phyloP scores from a whole-genome alignment of 2,329 filamentous ascomycete species.

The Scedosporium dehoogii region DNA sequence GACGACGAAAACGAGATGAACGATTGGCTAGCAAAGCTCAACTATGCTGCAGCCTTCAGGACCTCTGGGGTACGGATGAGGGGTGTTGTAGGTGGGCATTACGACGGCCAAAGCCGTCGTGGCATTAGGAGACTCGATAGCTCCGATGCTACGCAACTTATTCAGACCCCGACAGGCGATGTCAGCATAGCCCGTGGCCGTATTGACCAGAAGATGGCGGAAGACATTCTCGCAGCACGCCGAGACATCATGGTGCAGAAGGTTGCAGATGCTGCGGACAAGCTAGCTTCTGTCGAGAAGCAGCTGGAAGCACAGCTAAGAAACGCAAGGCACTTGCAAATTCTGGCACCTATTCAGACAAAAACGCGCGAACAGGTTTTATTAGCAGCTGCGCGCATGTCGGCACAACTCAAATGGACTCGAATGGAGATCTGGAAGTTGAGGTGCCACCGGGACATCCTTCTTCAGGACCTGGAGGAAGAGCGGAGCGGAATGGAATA shows the following conservation, averaged over 20 bases:
- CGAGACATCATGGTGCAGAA: slow-evolving; percentile 74
- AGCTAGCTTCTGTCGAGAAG: slow-evolving; percentile 61
- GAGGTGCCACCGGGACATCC: slow-evolving; percentile 81
- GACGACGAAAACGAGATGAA: slow-evolving; percentile 89
- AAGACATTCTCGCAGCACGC: slow-evolving; percentile 75
- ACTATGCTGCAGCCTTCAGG: slow-evolving; percentile 90
- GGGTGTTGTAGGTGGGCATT: slow-evolving; percentile 73
- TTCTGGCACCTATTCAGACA: slow-evolving; percentile 83
- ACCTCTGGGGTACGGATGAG: slow-evolving; percentile 86
- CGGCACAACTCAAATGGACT: slow-evolving; percentile 88
- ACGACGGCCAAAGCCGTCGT: slow-evolving; percentile 69
- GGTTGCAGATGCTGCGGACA: slow-evolving; percentile 74
- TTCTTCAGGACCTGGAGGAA: slow-evolving; percentile 76
- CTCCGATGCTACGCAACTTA: slow-evolving; percentile 46
- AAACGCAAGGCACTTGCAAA: slow-evolving; percentile 81
- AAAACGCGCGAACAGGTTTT: slow-evolving; percentile 81
- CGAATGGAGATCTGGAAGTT: slow-evolving; percentile 87
- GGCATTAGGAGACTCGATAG: slow-evolving; percentile 62
- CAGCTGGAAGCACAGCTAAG: slow-evolving; percentile 74
- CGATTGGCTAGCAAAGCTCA: slow-evolving; percentile 92
- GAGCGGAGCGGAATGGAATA: slow-evolving; percentile 32
- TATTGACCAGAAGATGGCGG: slow-evolving; percentile 72
- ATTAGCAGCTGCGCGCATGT: slow-evolving; percentile 72
- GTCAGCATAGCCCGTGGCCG: slow-evolving; percentile 62
- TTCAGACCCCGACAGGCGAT: slow-evolving; percentile 64